Percentiles rank a stretch among this genome's conserved stretches.
These are phyloP conservation scores for Dryas alaskensis DNA, from an alignment of 306 rosid genomes.

Conservation along the genomic window DNA sequence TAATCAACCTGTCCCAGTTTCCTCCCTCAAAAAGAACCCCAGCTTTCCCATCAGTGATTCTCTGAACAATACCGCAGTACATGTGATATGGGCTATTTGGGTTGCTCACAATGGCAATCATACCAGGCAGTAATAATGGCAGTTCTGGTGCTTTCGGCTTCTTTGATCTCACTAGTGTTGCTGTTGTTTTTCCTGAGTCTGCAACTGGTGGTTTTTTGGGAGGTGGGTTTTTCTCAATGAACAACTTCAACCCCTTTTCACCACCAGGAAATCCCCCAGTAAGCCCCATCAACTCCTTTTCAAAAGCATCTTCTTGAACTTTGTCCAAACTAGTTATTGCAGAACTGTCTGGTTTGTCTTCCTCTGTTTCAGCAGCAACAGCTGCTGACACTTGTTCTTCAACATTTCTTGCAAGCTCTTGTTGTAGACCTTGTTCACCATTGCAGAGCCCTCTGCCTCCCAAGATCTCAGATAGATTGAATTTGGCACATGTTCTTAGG, in stretches of 20 bases:
- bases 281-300: conserved; percentile 86
- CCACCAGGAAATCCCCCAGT: conserved; percentile 98
- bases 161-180: conserved; percentile 14
- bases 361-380: conserved; percentile 9
- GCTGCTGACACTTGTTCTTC: conserved; percentile 25
- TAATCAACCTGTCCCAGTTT: conserved; percentile 66
- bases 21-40: conserved; percentile 82
- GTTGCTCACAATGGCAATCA: conserved; percentile 34
- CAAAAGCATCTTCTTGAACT: conserved; percentile 63
- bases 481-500: conserved; percentile 49
- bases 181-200: conserved; percentile 15
- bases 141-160: conserved; percentile 66
- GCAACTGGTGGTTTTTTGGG: conserved; percentile 44
- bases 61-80: conserved; percentile 77
- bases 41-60: conserved; percentile 70
- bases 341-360: conserved; percentile 27
- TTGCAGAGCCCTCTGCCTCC: conserved; percentile 94
- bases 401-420: conserved; percentile 51
- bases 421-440: conserved; percentile 62
- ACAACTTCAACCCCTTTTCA: conserved; percentile 66
- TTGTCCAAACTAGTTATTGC: not conserved
- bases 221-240: conserved; percentile 77
- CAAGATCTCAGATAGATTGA: conserved; percentile 57
- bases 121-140: conserved; percentile 65
- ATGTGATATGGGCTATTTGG: conserved; percentile 60